Evolutionary conservation across 108 stramenopile species (phyloP).

Genomic region (Fragilaria crotonensis): DNA sequence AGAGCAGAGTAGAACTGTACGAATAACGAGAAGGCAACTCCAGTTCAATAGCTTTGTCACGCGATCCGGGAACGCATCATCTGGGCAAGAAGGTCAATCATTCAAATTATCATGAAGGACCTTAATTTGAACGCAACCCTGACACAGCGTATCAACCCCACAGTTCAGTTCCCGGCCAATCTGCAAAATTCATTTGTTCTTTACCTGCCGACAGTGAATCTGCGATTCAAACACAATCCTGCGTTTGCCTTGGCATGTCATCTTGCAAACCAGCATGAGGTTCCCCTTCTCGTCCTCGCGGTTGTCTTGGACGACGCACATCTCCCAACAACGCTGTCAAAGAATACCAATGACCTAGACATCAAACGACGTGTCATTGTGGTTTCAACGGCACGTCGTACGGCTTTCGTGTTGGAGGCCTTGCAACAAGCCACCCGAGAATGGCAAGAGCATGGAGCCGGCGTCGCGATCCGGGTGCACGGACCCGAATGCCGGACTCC

Average conservation of each 20-base stretch:
- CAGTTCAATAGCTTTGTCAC: no score
- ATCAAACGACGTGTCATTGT: constrained; percentile 12
- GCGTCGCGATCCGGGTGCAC: constrained; percentile 42
- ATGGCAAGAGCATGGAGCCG: constrained; percentile 43
- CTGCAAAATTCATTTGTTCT: constrained; percentile 26
- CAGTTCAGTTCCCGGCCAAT: neutral
- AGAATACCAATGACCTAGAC: neutral
- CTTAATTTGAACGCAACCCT: neutral
- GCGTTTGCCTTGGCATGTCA: constrained; percentile 57
- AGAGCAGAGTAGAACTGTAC: no score
- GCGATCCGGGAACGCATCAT: no score
- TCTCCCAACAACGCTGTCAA: constrained; percentile 5
- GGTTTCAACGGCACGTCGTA: constrained; percentile 38
- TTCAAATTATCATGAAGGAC: neutral
- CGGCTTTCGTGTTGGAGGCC: constrained; percentile 50
- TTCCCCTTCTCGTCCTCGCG: constrained; percentile 36
- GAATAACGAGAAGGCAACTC: no score
- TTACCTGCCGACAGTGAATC: constrained; percentile 52
- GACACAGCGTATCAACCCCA: neutral
- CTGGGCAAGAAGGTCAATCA: neutral
- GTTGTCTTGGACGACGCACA: constrained; percentile 39
- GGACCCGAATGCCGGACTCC: constrained; percentile 32
- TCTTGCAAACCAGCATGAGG: constrained; percentile 28
- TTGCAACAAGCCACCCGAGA: constrained; percentile 21
- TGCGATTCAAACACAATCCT: constrained; percentile 52